Percentiles rank a stretch among this genome's conserved stretches.
These are phyloP conservation scores for Amphirosellinia nigrospora DNA, from an alignment of 495 filamentous ascomycete species.

Conservation along the genomic window DNA sequence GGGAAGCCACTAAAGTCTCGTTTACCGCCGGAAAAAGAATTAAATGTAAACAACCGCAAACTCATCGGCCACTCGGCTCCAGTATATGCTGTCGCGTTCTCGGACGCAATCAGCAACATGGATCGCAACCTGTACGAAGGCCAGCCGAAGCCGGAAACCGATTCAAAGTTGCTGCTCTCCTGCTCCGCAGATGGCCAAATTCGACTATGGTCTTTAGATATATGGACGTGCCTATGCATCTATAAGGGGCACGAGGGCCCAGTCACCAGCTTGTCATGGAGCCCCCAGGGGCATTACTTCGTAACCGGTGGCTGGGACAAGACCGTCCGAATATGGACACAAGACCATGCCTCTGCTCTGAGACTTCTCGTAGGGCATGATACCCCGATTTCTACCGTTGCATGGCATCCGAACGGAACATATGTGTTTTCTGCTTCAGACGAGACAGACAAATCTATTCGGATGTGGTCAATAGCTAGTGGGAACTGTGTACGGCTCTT, in stretches of 20 bases:
- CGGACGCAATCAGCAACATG: constrained; percentile 69
- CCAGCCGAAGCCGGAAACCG: constrained; percentile 62
- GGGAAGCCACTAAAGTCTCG: constrained; percentile 69
- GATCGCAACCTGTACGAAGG: constrained; percentile 50
- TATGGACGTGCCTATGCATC: constrained; percentile 86
- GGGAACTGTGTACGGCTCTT: constrained; percentile 90
- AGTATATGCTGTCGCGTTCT: constrained; percentile 88
- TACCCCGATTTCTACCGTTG: constrained; percentile 79
- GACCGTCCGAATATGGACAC: constrained; percentile 87
- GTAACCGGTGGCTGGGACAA: constrained; percentile 84
- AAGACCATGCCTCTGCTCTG: constrained; percentile 87
- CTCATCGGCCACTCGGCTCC: constrained; percentile 91
- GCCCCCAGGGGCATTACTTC: constrained; percentile 96
- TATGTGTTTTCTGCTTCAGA: constrained; percentile 90
- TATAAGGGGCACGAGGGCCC: constrained; percentile 92
- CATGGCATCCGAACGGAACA: constrained; percentile 90
- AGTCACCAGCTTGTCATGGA: constrained; percentile 86
- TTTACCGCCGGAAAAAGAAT: constrained; percentile 45
- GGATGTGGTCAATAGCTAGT: constrained; percentile 93
- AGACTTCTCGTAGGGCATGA: constrained; percentile 93
- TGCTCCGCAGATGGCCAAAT: constrained; percentile 85
- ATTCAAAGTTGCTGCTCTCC: constrained; percentile 79
- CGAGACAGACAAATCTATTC: constrained; percentile 81
- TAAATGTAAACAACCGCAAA: constrained; percentile 67
- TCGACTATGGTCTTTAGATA: constrained; percentile 90